Percentiles rank a stretch among this genome's conserved stretches.
Evolutionary conservation across 768 basidiomycete species (phyloP).

Genomic region (Rhodosporidiobolus sp.): DNA sequence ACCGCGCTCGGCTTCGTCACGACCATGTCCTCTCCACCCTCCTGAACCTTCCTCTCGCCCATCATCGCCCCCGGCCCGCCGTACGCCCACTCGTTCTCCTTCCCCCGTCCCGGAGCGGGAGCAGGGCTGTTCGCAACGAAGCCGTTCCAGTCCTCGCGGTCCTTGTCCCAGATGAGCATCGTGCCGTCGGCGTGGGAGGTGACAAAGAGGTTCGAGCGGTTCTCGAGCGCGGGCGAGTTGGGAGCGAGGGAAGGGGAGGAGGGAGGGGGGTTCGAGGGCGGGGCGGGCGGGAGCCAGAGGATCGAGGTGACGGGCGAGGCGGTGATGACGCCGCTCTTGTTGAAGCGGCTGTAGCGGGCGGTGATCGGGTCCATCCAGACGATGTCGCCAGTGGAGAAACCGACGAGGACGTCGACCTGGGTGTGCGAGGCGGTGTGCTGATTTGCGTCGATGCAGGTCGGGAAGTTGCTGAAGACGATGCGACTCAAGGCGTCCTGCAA

Average conservation of each 20-base stretch:
- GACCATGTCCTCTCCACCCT: conserved; percentile 40
- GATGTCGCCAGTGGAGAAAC: conserved; percentile 90
- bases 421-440: conserved; percentile 69
- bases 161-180: conserved; percentile 83
- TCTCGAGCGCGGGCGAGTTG: conserved; percentile 1
- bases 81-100: conserved; percentile 25
- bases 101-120: neutral
- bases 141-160: conserved; percentile 64
- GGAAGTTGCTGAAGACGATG: conserved; percentile 78
- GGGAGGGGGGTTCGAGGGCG: conserved; percentile 4
- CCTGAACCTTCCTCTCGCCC: conserved; percentile 52
- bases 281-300: conserved; percentile 76
- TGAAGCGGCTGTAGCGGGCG: conserved; percentile 39
- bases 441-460: conserved; percentile 90
- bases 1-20: conserved; percentile 39
- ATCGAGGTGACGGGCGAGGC: conserved; percentile 82
- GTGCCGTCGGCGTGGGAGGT: conserved; percentile 86
- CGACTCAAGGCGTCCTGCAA: conserved; percentile 76
- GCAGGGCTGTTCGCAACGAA: conserved; percentile 36
- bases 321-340: conserved; percentile 67
- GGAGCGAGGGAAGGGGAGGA: neutral
- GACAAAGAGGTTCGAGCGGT: conserved; percentile 65
- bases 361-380: conserved; percentile 64
- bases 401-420: conserved; percentile 81
- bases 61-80: conserved; percentile 49